Conservation (phyloP, 1,139 yeast species). For the Suhomyces ambrosiae region DNA sequence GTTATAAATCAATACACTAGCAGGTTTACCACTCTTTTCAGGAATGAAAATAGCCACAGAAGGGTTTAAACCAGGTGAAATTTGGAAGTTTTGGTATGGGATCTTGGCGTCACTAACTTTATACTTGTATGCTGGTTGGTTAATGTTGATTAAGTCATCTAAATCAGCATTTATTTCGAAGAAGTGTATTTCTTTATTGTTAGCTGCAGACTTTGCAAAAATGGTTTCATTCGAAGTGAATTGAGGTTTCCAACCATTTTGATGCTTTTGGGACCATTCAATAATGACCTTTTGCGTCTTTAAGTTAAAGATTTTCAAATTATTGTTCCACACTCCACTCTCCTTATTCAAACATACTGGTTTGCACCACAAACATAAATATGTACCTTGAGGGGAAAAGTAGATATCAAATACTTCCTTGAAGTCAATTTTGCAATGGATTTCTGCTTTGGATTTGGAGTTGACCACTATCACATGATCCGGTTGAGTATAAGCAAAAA, state of each 20-base stretch:
- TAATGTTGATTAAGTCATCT: constrained; percentile 36
- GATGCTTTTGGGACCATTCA: constrained; percentile 78
- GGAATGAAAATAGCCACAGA: constrained; percentile 92
- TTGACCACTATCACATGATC: constrained; percentile 57
- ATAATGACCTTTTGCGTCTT: constrained; percentile 51
- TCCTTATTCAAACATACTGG: constrained; percentile 63
- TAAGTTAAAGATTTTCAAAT: constrained; percentile 74
- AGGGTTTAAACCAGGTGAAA: constrained; percentile 90
- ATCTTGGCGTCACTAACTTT: constrained; percentile 59
- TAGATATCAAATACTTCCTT: constrained; percentile 76
- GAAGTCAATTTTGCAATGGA: constrained; percentile 48
- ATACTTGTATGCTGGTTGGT: constrained; percentile 62
- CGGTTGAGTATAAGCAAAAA: constrained; percentile 61
- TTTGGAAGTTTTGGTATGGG: constrained; percentile 55
- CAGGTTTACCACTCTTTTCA: constrained; percentile 83
- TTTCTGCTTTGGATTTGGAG: constrained; percentile 42
- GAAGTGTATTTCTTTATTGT: constrained; percentile 69
- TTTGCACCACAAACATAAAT: constrained; percentile 87
- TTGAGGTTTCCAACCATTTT: constrained; percentile 90
- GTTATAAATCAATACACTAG: constrained; percentile 81
- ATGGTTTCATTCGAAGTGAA: constrained; percentile 77
- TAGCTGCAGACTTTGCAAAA: constrained; percentile 62
- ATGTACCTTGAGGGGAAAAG: constrained; percentile 88
- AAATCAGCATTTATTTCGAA: constrained; percentile 57
- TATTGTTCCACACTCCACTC: constrained; percentile 71